Evolutionary conservation across 2,329 filamentous ascomycete genomes (phyloP), one percentile per base, ranked within the genome.

Genomic region (Hirsutella rhossiliensis): DNA sequence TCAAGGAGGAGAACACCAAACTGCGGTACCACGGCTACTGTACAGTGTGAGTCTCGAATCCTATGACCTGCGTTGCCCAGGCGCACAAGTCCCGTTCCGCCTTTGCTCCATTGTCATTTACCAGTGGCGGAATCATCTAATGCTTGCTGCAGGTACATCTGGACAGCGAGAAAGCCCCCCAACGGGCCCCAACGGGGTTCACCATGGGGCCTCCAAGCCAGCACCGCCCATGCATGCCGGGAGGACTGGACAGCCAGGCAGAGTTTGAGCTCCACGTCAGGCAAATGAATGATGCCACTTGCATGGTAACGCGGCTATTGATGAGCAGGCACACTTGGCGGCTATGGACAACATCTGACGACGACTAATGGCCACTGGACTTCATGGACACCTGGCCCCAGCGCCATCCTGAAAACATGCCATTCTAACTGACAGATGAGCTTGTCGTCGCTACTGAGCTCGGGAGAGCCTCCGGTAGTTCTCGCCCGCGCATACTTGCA

Each of bases 11-110:
- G 55, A 78, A 87, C 15, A 80, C 78, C 58, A 76, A 76, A 54
- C 76, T 80, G 53, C 76, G 75, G 43, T 74, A 80, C 52, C 80
- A 80, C 62, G 78, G 76, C 37, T 94, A 86, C 64, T 87, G 86
- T 62, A 80, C 76, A 50, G 68, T 89, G 85, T 89, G 69, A 75
- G 84, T 77, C 23, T 34, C 19, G 42, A 23, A 9, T 29, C 39
- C 34, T 11, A 9, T 40, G 6, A 5, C 13, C 18, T 29, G 6
- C 15, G 4, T n/a, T 17, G 11, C 23, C 23, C 23, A 27, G 23
- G 5, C 23, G 23, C 9, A 9, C 23, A 9, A 27, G 23, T 23
- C 18, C 19, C 38, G 31, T 40, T 20, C 13, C 20, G 11, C 13
- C 27, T 13, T 39, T n/a, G n/a, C 12, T 27, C 7, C 20, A 23